These are phyloP conservation scores for Scytalidium sp. DNA, from an alignment of 2,329 filamentous ascomycete genomes.

Conservation along the genomic window DNA sequence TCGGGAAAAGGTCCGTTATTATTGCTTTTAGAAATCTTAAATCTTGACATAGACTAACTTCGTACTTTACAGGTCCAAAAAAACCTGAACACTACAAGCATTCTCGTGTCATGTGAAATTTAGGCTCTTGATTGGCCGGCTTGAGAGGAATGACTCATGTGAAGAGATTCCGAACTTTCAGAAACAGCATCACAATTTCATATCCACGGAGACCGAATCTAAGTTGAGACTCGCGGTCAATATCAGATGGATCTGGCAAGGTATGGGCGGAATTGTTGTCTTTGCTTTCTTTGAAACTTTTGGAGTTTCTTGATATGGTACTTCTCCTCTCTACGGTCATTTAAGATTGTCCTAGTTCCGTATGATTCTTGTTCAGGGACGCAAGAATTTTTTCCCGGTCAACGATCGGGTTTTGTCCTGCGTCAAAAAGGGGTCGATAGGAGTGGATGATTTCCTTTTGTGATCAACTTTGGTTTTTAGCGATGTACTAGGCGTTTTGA, in stretches of 20 bases:
- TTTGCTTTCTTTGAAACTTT: slow-evolving; percentile 11
- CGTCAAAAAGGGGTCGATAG: slow-evolving; percentile 20
- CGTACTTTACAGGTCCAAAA: slow-evolving; percentile 20
- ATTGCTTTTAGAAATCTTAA: neutral
- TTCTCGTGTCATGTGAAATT: slow-evolving; percentile 20
- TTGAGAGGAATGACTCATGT: slow-evolving; percentile 7
- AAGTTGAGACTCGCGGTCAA: neutral
- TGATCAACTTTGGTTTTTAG: slow-evolving; percentile 38
- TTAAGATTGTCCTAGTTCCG: slow-evolving; percentile 12
- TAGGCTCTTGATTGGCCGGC: slow-evolving; percentile 2
- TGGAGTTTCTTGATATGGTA: slow-evolving; percentile 21
- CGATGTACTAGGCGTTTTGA: slow-evolving; percentile 1
- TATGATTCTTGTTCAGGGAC: slow-evolving; percentile 30
- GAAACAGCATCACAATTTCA: slow-evolving; percentile 28
- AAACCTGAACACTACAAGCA: slow-evolving; percentile 20
- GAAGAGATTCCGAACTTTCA: slow-evolving; percentile 40
- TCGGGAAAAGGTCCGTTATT: slow-evolving; percentile 23
- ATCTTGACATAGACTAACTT: slow-evolving; percentile 3
- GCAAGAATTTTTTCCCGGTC: slow-evolving; percentile 42
- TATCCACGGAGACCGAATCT: slow-evolving; percentile 7
- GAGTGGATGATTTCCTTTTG: slow-evolving; percentile 41
- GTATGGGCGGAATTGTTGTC: slow-evolving; percentile 12
- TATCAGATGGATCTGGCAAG: slow-evolving; percentile 15
- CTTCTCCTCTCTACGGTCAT: slow-evolving; percentile 5
- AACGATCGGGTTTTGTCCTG: slow-evolving; percentile 22